Base-by-base conservation (phyloP, 2,329 filamentous ascomycete species). In the Pestalotiopsis sp. region DNA sequence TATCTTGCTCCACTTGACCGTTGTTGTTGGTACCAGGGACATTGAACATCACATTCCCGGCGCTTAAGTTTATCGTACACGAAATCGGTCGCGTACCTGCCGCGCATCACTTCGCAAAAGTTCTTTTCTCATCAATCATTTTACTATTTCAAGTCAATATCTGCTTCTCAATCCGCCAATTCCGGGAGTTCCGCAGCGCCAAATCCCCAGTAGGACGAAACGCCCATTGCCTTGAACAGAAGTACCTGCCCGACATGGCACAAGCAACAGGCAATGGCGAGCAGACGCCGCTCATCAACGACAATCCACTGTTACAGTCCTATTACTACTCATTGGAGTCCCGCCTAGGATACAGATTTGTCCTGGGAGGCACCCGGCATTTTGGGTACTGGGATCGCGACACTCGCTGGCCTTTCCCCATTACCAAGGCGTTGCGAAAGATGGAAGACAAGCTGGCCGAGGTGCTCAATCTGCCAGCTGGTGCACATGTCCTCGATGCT, bases 391-490 rank as follows among this genome's bases (percentile, higher is more conserved):
- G 82, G 73, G 77, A 81, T n/a, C 72, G 76, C 45, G 83, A 81
- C 68, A 82, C 81, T 11, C 79, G 80, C 67, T 86, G 79, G 78
- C 84, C 85, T 0, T 86, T 88, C 68, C 85, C 85, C 1, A 74
- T 87, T 13, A 73, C 75, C 14, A 74, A 69, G 12, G 77, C 81
- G 3, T 78, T 86, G 60, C 79, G 83, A 36, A 75, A 72, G 14
- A 88, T 88, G 86, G 85, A 88, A 71, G 82, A 85, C 61, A 81
- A 83, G 70, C 75, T 88, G 13, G 77, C 79, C 68, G 74, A 76
- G 20, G 76, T 74, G 2, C 72, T 87, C 11, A 71, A 72, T 14
- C 76, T 85, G 1, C 74, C 78, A 9, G 62, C 73, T 3, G 83
- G 83, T 13, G 75, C 83, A 0, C 75, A 75, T n/a, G 81, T 87